Conservation (phyloP, 306 rosid genomes). For the Dryas drummondii region DNA sequence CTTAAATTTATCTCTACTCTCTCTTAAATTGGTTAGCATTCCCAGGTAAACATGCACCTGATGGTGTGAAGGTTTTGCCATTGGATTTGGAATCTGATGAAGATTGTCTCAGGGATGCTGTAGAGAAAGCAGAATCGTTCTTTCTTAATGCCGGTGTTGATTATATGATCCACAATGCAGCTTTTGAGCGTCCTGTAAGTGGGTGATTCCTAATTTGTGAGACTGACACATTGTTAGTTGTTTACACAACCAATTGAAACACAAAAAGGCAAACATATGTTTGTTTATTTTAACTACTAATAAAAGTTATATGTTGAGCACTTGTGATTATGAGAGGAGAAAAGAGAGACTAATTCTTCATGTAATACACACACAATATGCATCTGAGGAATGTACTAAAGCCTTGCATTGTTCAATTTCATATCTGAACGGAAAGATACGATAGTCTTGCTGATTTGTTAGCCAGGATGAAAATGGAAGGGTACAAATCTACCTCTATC, state of each 20-base stretch:
- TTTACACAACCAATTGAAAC: background rate
- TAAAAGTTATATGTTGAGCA: background rate
- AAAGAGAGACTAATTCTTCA: no score
- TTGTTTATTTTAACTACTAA: background rate
- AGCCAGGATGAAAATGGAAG: background rate
- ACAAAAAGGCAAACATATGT: background rate
- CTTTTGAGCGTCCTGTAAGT: conserved; percentile 95
- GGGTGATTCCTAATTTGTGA: conserved; percentile 26
- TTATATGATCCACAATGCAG: conserved; percentile 94
- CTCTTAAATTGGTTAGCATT: conserved; percentile 26
- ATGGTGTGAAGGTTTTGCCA: conserved; percentile 68
- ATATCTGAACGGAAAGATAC: no score
- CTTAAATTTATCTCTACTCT: background rate
- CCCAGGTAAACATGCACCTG: conserved; percentile 79
- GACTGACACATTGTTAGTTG: conserved; percentile 11
- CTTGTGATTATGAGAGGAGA: no score
- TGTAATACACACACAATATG: no score
- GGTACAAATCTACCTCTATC: background rate
- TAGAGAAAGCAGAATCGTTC: conserved; percentile 68
- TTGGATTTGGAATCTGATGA: conserved; percentile 83
- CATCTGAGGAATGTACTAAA: no score
- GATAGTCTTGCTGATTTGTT: no score
- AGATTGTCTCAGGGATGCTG: conserved; percentile 63
- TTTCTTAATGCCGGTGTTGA: conserved; percentile 78
- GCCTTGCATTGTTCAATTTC: no score